Conservation (phyloP, 345 rosid genomes). For the Brassica nigra region DNA sequence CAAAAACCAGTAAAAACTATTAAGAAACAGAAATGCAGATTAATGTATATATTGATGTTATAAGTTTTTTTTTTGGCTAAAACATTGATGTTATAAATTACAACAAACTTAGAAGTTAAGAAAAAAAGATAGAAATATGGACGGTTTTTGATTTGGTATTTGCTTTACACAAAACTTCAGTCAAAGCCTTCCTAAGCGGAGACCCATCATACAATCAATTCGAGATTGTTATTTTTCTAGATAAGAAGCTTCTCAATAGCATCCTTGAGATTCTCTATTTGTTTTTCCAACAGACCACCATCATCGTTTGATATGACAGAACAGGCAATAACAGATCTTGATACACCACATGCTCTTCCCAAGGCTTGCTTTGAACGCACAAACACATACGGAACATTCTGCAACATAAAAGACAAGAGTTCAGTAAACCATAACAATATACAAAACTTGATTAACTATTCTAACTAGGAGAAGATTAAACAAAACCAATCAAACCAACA, state of each 20-base stretch:
- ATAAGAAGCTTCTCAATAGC: slow-evolving; percentile 95
- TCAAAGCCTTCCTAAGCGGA: slow-evolving; percentile 66
- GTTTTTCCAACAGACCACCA: slow-evolving; percentile 82
- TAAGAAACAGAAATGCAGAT: background rate
- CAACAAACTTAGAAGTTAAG: slow-evolving; percentile 13
- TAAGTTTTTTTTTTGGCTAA: too few species aligned
- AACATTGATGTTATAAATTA: background rate
- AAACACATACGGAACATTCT: slow-evolving; percentile 99
- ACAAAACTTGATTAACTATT: too few species aligned
- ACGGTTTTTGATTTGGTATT: slow-evolving; percentile 28
- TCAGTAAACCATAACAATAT: background rate
- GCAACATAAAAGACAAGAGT: slow-evolving; percentile 20
- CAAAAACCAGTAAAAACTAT: slow-evolving; percentile 10
- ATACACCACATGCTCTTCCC: slow-evolving; percentile 97
- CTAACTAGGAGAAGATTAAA: too few species aligned
- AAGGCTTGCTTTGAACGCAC: slow-evolving; percentile 97
- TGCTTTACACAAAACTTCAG: slow-evolving; percentile 47
- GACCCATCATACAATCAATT: slow-evolving; percentile 80
- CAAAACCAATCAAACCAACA: too few species aligned
- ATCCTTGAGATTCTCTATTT: slow-evolving; percentile 90
- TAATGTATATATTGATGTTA: too few species aligned
- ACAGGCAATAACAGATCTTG: slow-evolving; percentile 90
- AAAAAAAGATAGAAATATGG: slow-evolving; percentile 8
- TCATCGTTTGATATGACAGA: slow-evolving; percentile 90
- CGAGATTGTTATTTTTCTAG: slow-evolving; percentile 30